Evolutionary conservation across 2,329 filamentous ascomycete genomes (phyloP), one percentile per base, ranked within the genome.

Genomic region (Colletotrichum nymphaeae): DNA sequence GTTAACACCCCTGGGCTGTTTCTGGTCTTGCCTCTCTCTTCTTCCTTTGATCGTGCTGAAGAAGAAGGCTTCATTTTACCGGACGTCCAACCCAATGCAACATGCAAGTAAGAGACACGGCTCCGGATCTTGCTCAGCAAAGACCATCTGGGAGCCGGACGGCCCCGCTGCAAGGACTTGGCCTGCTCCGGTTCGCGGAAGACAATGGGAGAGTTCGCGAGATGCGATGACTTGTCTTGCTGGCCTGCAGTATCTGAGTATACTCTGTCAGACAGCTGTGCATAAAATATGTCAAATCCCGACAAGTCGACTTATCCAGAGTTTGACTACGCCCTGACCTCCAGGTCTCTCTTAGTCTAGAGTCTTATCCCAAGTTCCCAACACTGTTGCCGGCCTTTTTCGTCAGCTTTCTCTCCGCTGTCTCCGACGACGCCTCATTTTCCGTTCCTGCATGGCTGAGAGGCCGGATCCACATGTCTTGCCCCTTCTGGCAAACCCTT

Each of bases 211-310:
- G 56, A 69, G 73, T 69, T 74, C 60, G 63, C 58, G 66, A 63
- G 53, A 74, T 74, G 57, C 70, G 73, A 70, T 75, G 72, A 74
- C 72, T 73, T 73, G 70, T 70, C 67, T 60, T 26, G 63, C 63
- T 52, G 63, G 46, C 19, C 11, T 24, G 49, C 9, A 28, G 35
- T 26, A 19, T 14, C 26, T 19, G 5, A 22, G 35, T 32, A 22
- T 14, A 49, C 49, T 30, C 5, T 16, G 16, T 30, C 66, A 58
- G 26, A 66, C 22, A 28, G 24, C 14, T 69, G 53, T 24, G 58
- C 53, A 35, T 63, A 52, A 69, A 53, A 60, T 52, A 73, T 62
- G 67, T 65, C 66, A 73, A 56, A 64, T 64, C 53, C 70, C 59
- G 66, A 73, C 22, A 72, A 46, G 49, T 35, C 28, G 53, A 58